phyloP scores from a whole-genome alignment of 306 rosid species.

The Citrullus amarus region DNA sequence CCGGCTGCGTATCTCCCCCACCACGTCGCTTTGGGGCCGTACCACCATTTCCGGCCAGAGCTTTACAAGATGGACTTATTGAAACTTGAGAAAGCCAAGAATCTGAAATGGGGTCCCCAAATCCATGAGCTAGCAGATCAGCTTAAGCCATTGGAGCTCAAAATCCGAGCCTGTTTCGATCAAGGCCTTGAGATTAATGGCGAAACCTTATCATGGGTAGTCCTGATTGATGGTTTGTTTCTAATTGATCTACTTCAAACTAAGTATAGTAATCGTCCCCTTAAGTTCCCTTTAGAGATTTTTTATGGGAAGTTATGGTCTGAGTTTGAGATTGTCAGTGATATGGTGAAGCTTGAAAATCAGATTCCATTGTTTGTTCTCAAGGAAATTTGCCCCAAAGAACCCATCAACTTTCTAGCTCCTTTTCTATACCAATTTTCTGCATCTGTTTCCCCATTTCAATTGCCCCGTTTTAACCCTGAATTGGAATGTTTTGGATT shows the following conservation, averaged over 20 bases:
- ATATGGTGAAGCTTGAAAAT: slow-evolving; percentile 6
- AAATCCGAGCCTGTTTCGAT: background rate
- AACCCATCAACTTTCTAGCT: background rate
- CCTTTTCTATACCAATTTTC: background rate
- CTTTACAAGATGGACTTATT: background rate
- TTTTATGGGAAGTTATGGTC: background rate
- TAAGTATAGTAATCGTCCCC: background rate
- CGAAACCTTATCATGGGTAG: slow-evolving; percentile 3
- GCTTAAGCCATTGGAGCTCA: background rate
- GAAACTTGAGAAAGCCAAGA: slow-evolving; percentile 1
- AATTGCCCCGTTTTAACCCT: background rate
- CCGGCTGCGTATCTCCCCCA: background rate
- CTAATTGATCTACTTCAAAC: background rate
- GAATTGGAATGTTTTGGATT: background rate
- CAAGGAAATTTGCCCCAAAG: background rate
- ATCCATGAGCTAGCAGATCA: background rate
- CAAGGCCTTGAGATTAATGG: background rate
- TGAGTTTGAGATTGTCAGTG: slow-evolving; percentile 1
- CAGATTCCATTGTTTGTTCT: slow-evolving; percentile 4
- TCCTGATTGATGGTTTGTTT: slow-evolving; percentile 5
- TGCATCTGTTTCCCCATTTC: slow-evolving; percentile 1
- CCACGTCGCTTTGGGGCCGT: background rate
- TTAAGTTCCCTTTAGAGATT: background rate
- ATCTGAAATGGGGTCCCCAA: background rate
- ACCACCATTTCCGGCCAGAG: slow-evolving; percentile 9